phyloP scores from a whole-genome alignment of 176 grass and related monocot species.

The Bothriochloa decipiens region DNA sequence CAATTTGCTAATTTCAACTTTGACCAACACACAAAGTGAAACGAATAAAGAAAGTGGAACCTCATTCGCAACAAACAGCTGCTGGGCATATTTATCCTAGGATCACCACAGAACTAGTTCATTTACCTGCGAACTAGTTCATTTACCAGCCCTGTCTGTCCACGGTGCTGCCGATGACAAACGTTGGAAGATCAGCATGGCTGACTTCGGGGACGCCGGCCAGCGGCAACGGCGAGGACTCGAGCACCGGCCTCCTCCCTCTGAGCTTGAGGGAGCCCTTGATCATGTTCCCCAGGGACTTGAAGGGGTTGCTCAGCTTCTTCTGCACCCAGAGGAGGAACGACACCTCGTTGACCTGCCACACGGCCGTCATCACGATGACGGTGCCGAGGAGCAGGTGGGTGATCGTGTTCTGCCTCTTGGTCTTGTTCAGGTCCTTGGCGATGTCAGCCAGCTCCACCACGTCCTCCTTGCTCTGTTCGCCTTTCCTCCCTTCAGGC shows the following conservation, averaged over 20 bases:
- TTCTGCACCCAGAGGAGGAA: slow-evolving; percentile 46
- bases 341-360: slow-evolving; percentile 58
- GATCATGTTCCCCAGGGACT: slow-evolving; percentile 47
- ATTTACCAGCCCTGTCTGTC: too few relatives aligned
- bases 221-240: slow-evolving; percentile 40
- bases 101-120: not conserved
- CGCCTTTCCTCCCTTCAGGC: not conserved
- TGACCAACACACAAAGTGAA: not conserved
- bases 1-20: slow-evolving; percentile 1
- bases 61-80: not conserved
- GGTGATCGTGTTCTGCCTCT: slow-evolving; percentile 61
- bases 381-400: slow-evolving; percentile 54
- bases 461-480: not conserved
- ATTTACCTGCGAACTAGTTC: not conserved
- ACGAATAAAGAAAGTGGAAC: not conserved
- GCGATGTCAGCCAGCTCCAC: slow-evolving; percentile 10
- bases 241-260: slow-evolving; percentile 26
- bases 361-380: slow-evolving; percentile 50
- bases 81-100: not conserved
- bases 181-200: slow-evolving; percentile 25
- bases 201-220: slow-evolving; percentile 23
- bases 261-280: slow-evolving; percentile 17
- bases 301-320: slow-evolving; percentile 54
- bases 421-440: slow-evolving; percentile 53
- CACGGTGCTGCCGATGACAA: slow-evolving; percentile 28